Conservation (phyloP, 2,329 filamentous ascomycete species). For the Fusarium camptoceras region DNA sequence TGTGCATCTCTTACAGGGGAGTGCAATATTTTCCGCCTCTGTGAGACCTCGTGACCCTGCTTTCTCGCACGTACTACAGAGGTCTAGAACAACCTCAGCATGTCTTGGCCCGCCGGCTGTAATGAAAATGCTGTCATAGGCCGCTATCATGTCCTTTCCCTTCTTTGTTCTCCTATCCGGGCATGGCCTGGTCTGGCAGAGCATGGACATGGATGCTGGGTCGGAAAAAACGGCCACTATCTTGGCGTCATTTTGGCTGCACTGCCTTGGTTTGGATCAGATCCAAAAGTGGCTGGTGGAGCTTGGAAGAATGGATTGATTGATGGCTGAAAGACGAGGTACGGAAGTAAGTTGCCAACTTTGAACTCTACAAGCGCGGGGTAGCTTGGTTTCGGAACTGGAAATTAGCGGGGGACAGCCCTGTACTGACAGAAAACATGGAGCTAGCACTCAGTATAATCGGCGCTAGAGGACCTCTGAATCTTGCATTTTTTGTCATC, state of each 20-base stretch:
- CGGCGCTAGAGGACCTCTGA: slow-evolving; percentile 2
- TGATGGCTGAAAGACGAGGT: slow-evolving; percentile 1
- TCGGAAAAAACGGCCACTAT: slow-evolving; percentile 21
- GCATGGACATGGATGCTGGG: background rate
- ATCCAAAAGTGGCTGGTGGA: background rate
- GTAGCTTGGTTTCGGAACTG: slow-evolving; percentile 12
- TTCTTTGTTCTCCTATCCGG: slow-evolving; percentile 7
- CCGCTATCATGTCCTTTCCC: background rate
- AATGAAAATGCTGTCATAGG: slow-evolving; percentile 23
- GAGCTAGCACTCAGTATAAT: background rate
- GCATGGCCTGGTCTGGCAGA: background rate
- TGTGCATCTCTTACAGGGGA: slow-evolving; percentile 4
- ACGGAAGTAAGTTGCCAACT: slow-evolving; percentile 18
- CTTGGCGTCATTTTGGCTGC: slow-evolving; percentile 31
- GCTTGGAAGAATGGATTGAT: background rate
- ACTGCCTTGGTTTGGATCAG: background rate
- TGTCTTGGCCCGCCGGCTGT: slow-evolving; percentile 8
- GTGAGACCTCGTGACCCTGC: slow-evolving; percentile 34
- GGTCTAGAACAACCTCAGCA: slow-evolving; percentile 32
- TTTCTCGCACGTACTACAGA: slow-evolving; percentile 16
- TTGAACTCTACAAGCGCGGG: slow-evolving; percentile 30
- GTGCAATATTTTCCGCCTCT: slow-evolving; percentile 32
- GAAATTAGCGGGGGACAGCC: slow-evolving; percentile 12
- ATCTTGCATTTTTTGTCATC: slow-evolving; percentile 14
- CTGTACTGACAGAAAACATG: slow-evolving; percentile 9